Evolutionary conservation across 2,329 filamentous ascomycete genomes (phyloP), one percentile per base, ranked within the genome.

Genomic region (Emericellopsis cladophorae): DNA sequence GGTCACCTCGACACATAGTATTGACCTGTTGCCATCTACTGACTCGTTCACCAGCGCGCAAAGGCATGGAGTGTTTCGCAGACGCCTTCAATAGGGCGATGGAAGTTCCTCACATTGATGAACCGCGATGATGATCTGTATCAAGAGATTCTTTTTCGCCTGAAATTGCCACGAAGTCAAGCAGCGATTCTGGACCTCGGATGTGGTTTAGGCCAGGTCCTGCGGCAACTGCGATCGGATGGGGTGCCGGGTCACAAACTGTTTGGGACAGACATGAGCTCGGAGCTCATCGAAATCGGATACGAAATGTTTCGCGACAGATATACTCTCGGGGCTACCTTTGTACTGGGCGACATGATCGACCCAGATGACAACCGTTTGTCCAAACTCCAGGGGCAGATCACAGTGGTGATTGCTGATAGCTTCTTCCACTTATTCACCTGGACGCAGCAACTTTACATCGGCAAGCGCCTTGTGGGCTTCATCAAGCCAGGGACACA

Each of bases 271-370:
- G 72, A 76, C 45, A 45, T 72, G 4, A 61, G 68, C 35, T 48
- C 60, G 16, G 58, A 58, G n/a, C 73, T 77, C 47, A 62, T 77
- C 40, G 63, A 74, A 10, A 54, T 74, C n/a, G 75, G 75, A 23
- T 77, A 79, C 53, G 74, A 80, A 41, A 62, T 84, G 16, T 84
- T 83, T 57, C 65, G 67, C 36, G 80, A 82, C 45, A 64, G 66
- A 22, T 51, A 58, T n/a, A 61, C 42, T 29, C 55, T 76, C 5
- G 58, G 59, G 16, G 62, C 63, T 2, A 60, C 59, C 2, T 75
- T 78, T 45, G 55, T 78, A 24, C 50, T 62, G 4, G 73, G 69
- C 16, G 68, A 77, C 44, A 55, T 76, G 44, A 53, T 74, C 9
- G 58, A 65, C 40, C 60, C 59, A 7, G 54, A 57, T 11, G 61